phyloP scores from a whole-genome alignment of 2,329 filamentous ascomycete genomes.

The Chlorencoelia australis region DNA sequence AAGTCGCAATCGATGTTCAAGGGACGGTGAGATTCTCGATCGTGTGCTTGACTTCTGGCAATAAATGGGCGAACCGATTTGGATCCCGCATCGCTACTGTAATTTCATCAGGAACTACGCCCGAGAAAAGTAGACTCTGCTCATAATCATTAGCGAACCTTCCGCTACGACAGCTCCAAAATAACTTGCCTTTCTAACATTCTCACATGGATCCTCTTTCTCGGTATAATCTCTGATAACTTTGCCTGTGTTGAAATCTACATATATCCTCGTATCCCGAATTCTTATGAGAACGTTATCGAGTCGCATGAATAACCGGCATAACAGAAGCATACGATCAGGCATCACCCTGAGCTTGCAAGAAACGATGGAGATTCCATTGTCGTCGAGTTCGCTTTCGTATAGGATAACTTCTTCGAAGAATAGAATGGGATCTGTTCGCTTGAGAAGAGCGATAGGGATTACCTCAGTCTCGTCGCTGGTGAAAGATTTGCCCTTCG shows the following conservation, averaged over 20 bases:
- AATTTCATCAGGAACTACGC: slow-evolving; percentile 57
- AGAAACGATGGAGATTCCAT: slow-evolving; percentile 82
- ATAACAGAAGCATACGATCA: slow-evolving; percentile 71
- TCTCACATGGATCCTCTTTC: slow-evolving; percentile 73
- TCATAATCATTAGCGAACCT: slow-evolving; percentile 3
- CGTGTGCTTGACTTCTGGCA: slow-evolving; percentile 60
- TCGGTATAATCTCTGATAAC: slow-evolving; percentile 84
- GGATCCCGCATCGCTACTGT: slow-evolving; percentile 70
- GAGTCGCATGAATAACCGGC: slow-evolving; percentile 82
- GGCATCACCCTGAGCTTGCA: slow-evolving; percentile 94
- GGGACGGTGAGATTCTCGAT: slow-evolving; percentile 39
- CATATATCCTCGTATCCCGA: slow-evolving; percentile 81
- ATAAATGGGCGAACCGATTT: slow-evolving; percentile 58
- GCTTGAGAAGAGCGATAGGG: slow-evolving; percentile 75
- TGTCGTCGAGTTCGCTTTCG: slow-evolving; percentile 96
- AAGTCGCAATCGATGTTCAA: slow-evolving; percentile 6
- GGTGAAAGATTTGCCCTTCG: slow-evolving; percentile 21
- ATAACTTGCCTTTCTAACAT: slow-evolving; percentile 57
- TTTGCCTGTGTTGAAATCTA: slow-evolving; percentile 72
- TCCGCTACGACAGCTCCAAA: no score
- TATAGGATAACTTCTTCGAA: slow-evolving; percentile 95
- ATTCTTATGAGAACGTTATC: slow-evolving; percentile 84
- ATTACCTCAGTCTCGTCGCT: slow-evolving; percentile 39
- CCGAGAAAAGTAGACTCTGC: slow-evolving; percentile 40
- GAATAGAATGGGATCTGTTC: slow-evolving; percentile 89